Evolutionary conservation across 148 eudicot genomes (phyloP).

Genomic region (Gaultheria prostrata): DNA sequence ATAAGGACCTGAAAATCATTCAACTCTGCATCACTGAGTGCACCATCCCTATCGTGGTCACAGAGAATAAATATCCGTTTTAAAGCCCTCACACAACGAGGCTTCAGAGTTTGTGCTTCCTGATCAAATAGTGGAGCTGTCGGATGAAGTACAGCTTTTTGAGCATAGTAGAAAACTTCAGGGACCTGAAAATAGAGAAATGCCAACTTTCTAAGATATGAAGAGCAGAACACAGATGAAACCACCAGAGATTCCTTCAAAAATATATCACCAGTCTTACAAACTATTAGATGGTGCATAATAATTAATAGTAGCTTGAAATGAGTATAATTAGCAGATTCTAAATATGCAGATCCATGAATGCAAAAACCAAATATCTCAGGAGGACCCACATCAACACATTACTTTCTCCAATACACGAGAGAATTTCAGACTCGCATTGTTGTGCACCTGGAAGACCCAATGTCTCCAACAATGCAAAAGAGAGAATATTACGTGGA

Average conservation of each 20-base stretch:
- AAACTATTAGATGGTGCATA: neutral
- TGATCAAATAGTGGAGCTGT: slow-evolving; percentile 89
- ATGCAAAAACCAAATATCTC: neutral
- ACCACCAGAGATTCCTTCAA: slow-evolving; percentile 5
- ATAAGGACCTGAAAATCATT: slow-evolving; percentile 83
- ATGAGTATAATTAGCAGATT: too few relatives aligned
- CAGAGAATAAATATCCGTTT: slow-evolving; percentile 90
- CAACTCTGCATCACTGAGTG: slow-evolving; percentile 85
- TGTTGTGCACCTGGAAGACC: neutral
- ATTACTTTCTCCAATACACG: too few relatives aligned
- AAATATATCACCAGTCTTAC: neutral
- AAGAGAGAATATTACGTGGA: neutral
- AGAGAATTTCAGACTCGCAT: neutral
- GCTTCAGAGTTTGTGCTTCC: slow-evolving; percentile 77
- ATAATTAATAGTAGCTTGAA: neutral
- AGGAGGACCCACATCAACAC: slow-evolving; percentile 5
- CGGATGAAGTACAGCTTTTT: slow-evolving; percentile 94
- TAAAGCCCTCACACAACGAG: slow-evolving; percentile 86
- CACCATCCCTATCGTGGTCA: slow-evolving; percentile 87
- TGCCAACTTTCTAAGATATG: neutral
- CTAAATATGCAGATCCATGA: neutral
- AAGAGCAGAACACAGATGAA: neutral
- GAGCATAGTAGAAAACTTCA: slow-evolving; percentile 95
- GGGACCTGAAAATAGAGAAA: slow-evolving; percentile 54
- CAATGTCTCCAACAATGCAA: neutral